Conservation (phyloP, 768 basidiomycete genomes). For the Mycena polygramma region DNA sequence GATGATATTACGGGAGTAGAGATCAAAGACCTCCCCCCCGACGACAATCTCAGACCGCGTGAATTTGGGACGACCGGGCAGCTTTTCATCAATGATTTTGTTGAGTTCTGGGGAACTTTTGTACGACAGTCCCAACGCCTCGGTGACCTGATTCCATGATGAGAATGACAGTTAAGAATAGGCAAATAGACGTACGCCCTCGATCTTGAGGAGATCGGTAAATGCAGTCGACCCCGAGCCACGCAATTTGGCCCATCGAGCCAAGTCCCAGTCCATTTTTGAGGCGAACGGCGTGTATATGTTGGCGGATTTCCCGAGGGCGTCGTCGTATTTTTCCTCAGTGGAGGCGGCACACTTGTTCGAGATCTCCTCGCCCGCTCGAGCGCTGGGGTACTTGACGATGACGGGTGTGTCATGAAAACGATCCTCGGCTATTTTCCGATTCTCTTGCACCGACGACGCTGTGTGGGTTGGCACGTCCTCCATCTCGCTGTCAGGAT, state of each 20-base stretch:
- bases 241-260: constrained; percentile 53
- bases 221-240: constrained; percentile 54
- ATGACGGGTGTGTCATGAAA: constrained; percentile 16
- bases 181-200: constrained; percentile 42
- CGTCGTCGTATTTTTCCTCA: background rate
- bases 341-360: background rate
- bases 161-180: no score
- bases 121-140: constrained; percentile 47
- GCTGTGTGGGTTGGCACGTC: background rate
- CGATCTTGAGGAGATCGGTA: constrained; percentile 52
- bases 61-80: constrained; percentile 46
- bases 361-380: background rate
- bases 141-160: no score
- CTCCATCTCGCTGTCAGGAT: background rate
- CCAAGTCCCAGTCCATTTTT: constrained; percentile 54
- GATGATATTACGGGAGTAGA: constrained; percentile 48
- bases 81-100: constrained; percentile 46
- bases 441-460: background rate
- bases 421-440: constrained; percentile 13
- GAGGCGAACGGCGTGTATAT: constrained; percentile 50
- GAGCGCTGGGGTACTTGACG: background rate
- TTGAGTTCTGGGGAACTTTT: constrained; percentile 47
- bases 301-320: constrained; percentile 26
- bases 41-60: constrained; percentile 40
- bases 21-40: constrained; percentile 40